Evolutionary conservation across 208 protist genomes (phyloP).

Genomic region (Trypanosoma lewisi): DNA sequence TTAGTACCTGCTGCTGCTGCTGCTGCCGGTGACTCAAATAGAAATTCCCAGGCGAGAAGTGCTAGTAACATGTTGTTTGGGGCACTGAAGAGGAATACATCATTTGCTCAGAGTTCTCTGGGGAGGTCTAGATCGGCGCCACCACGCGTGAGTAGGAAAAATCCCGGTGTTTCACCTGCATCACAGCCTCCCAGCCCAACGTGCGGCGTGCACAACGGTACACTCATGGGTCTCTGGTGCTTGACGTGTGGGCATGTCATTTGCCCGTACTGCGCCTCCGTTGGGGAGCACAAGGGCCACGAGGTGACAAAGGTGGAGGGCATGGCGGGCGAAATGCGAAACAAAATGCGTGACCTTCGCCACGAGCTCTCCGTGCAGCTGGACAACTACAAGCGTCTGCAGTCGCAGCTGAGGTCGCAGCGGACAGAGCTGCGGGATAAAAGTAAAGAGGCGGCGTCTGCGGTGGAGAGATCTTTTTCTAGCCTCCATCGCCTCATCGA

Average conservation of each 20-base stretch:
- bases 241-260: constrained; percentile 43
- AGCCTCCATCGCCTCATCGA: constrained; percentile 38
- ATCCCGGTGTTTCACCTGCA: not conserved
- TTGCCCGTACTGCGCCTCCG: constrained; percentile 69
- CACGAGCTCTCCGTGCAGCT: constrained; percentile 47
- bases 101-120: not conserved
- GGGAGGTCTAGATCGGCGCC: constrained; percentile 1
- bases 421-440: constrained; percentile 24
- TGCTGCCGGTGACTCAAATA: too few relatives aligned
- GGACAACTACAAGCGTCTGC: constrained; percentile 34
- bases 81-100: not conserved
- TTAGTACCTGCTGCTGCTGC: too few relatives aligned
- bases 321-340: constrained; percentile 26
- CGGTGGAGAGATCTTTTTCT: constrained; percentile 23
- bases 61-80: not conserved
- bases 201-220: constrained; percentile 41
- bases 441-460: constrained; percentile 25
- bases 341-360: constrained; percentile 37
- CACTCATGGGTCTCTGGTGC: constrained; percentile 55
- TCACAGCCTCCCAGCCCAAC: not conserved
- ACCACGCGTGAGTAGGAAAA: not conserved
- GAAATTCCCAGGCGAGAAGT: not conserved
- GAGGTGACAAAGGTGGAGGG: constrained; percentile 38
- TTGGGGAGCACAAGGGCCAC: constrained; percentile 56
- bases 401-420: constrained; percentile 42